phyloP scores from a whole-genome alignment of 2,329 filamentous ascomycete species.

The Lanzia echinophila region DNA sequence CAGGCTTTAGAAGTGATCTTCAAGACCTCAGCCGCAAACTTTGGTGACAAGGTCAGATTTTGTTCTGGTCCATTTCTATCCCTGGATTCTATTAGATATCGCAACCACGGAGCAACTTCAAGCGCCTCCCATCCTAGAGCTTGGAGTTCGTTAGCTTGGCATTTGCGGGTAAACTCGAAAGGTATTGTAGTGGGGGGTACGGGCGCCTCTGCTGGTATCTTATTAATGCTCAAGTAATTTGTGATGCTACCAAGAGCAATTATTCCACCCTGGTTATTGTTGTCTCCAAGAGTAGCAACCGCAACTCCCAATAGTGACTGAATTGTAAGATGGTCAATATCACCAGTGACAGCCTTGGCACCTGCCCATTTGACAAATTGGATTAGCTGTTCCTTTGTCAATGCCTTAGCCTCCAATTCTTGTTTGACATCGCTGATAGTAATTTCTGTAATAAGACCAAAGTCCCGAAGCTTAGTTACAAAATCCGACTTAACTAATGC shows the following conservation, averaged over 20 bases:
- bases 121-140: conserved; percentile 82
- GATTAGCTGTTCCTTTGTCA: conserved; percentile 69
- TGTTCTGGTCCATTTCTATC: conserved; percentile 54
- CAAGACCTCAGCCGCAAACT: conserved; percentile 72
- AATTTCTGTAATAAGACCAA: conserved; percentile 80
- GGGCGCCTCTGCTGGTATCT: conserved; percentile 75
- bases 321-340: conserved; percentile 64
- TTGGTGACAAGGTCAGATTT: conserved; percentile 63
- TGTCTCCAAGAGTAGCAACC: conserved; percentile 60
- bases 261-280: conserved; percentile 57
- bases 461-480: conserved; percentile 72
- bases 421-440: conserved; percentile 79
- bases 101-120: conserved; percentile 78
- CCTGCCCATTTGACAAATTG: conserved; percentile 83
- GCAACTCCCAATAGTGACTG: conserved; percentile 71
- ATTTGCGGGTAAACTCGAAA: conserved; percentile 68
- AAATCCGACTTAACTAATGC: conserved; percentile 69
- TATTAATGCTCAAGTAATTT: conserved; percentile 68
- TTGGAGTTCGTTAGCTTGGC: conserved; percentile 62
- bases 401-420: conserved; percentile 74
- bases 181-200: conserved; percentile 78
- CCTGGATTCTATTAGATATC: conserved; percentile 66
- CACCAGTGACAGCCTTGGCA: conserved; percentile 61
- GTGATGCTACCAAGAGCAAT: conserved; percentile 71
- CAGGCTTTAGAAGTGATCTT: conserved; percentile 81